Percentiles rank a stretch among this genome's conserved stretches.
phyloP scores from a whole-genome alignment of 108 stramenopile species.

The Nitzschia sp. region DNA sequence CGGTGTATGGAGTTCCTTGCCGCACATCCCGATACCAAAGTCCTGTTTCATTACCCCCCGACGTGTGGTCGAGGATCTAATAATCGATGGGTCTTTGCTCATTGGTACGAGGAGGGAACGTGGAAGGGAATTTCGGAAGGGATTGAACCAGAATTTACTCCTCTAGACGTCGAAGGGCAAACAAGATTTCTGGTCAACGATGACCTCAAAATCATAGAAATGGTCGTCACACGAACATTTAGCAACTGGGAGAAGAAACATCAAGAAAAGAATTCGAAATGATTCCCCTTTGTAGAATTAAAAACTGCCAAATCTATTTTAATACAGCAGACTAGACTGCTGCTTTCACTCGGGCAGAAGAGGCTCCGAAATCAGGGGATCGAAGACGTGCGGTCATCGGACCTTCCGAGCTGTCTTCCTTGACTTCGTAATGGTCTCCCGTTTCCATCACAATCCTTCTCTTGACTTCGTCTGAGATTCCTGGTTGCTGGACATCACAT shows the following conservation, averaged over 20 bases:
- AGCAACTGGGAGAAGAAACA: conserved; percentile 51
- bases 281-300: background rate
- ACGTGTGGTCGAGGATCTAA: conserved; percentile 33
- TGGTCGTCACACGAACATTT: conserved; percentile 66
- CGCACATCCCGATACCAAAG: conserved; percentile 60
- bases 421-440: conserved; percentile 23
- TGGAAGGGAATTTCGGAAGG: conserved; percentile 52
- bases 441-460: conserved; percentile 56
- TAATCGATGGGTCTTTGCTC: conserved; percentile 56
- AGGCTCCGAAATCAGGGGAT: background rate
- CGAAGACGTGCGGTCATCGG: background rate
- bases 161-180: conserved; percentile 63
- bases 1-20: conserved; percentile 60
- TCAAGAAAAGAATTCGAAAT: conserved; percentile 2
- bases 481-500: conserved; percentile 40
- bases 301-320: no score
- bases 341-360: background rate
- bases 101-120: conserved; percentile 69
- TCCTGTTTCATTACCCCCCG: conserved; percentile 49
- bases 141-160: conserved; percentile 35
- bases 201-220: conserved; percentile 45
- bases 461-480: conserved; percentile 41
- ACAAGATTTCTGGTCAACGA: conserved; percentile 56
- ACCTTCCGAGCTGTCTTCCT: conserved; percentile 3
- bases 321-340: background rate